Conservation (phyloP, 2,329 filamentous ascomycete species). For the Exophiala aquamarina region DNA sequence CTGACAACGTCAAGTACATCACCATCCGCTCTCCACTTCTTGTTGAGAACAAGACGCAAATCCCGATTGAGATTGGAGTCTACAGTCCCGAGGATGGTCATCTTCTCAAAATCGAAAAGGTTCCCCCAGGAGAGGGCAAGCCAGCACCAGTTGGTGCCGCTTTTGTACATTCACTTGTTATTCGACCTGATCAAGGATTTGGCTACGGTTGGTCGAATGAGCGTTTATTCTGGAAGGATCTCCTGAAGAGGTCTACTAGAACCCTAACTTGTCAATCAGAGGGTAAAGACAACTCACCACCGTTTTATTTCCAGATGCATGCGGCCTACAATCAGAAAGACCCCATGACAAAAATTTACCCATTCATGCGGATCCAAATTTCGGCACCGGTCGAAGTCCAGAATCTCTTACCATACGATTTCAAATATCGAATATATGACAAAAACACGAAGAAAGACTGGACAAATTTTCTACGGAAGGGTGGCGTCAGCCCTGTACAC, state of each 20-base stretch:
- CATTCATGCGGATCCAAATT: conserved; percentile 89
- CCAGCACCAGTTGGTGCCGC: conserved; percentile 91
- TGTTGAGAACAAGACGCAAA: conserved; percentile 94
- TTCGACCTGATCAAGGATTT: conserved; percentile 92
- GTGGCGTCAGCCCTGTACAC: conserved; percentile 94
- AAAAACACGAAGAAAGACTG: conserved; percentile 98
- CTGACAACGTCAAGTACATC: conserved; percentile 97
- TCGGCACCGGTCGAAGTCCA: conserved; percentile 92
- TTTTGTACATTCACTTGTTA: conserved; percentile 81
- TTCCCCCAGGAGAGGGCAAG: conserved; percentile 83
- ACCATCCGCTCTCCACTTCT: conserved; percentile 89
- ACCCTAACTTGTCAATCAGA: conserved; percentile 89
- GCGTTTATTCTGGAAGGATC: conserved; percentile 86
- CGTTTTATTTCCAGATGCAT: conserved; percentile 96
- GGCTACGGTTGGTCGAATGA: conserved; percentile 95
- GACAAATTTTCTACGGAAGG: conserved; percentile 96
- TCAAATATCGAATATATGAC: conserved; percentile 99
- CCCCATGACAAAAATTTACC: conserved; percentile 80
- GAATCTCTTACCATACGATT: conserved; percentile 93
- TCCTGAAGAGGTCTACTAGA: conserved; percentile 78
- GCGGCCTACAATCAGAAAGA: conserved; percentile 81
- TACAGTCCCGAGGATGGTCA: conserved; percentile 85
- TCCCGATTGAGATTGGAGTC: conserved; percentile 89
- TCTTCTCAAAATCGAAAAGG: conserved; percentile 96
- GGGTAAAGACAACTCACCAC: conserved; percentile 69